phyloP scores from a whole-genome alignment of 75 land plant genomes.

The Larix kaempferi region DNA sequence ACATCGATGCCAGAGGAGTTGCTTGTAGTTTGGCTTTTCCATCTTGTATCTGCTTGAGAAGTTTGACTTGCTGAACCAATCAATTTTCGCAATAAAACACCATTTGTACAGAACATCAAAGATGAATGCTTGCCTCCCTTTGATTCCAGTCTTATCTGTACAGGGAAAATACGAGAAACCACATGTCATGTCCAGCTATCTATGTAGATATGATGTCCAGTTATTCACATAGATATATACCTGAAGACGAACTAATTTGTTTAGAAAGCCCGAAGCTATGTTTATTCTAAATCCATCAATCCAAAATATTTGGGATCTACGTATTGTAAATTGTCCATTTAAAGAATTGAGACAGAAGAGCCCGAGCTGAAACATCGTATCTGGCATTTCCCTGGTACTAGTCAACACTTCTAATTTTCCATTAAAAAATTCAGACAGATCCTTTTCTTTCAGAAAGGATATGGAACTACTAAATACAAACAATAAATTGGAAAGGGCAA shows the following conservation, averaged over 20 bases:
- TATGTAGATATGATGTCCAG: neutral
- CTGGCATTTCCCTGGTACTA: neutral
- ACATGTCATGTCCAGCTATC: neutral
- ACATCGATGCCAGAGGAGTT: conserved; percentile 26
- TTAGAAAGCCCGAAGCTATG: neutral
- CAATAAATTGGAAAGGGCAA: neutral
- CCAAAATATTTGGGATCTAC: neutral
- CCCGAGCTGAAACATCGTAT: neutral
- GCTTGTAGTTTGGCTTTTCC: neutral
- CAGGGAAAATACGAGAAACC: neutral
- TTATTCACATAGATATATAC: neutral
- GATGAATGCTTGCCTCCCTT: conserved; percentile 87
- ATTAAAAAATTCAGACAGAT: neutral
- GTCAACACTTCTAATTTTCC: neutral
- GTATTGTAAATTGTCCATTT: neutral
- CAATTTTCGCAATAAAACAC: conserved; percentile 72
- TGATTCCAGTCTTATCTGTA: conserved; percentile 84
- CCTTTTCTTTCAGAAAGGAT: neutral
- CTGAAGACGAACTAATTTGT: neutral
- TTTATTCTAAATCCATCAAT: neutral
- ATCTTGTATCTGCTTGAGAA: conserved; percentile 13
- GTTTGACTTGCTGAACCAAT: conserved; percentile 33
- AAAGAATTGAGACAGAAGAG: neutral
- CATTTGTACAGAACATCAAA: conserved; percentile 93
- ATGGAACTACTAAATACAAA: neutral